Conservation (phyloP, 345 rosid species). For the Turnera subulata region DNA sequence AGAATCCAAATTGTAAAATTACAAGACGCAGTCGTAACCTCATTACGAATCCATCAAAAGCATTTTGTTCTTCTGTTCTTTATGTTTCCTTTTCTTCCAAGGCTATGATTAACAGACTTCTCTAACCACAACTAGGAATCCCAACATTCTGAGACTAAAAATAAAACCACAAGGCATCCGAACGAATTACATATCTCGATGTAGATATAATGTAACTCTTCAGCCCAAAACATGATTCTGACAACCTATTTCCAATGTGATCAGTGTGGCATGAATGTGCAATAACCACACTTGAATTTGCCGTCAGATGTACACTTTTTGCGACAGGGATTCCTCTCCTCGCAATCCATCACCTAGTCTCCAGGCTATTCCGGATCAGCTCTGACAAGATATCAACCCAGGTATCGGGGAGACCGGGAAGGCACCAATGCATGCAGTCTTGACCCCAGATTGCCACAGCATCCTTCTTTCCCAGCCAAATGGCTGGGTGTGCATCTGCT, state of each 20-base stretch:
- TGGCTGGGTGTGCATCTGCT: conserved; percentile 95
- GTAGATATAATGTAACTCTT: too few relatives aligned
- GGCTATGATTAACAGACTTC: too few relatives aligned
- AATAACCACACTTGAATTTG: neutral
- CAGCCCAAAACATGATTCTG: neutral
- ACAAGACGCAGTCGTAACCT: too few relatives aligned
- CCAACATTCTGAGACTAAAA: too few relatives aligned
- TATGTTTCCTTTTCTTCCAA: too few relatives aligned
- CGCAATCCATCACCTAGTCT: conserved; percentile 23
- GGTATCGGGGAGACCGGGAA: conserved; percentile 90
- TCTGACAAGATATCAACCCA: conserved; percentile 83
- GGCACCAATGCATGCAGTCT: conserved; percentile 99
- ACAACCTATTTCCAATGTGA: neutral
- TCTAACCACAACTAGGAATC: too few relatives aligned
- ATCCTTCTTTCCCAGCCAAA: conserved; percentile 89
- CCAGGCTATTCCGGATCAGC: conserved; percentile 31
- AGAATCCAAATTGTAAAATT: too few relatives aligned
- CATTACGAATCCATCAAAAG: too few relatives aligned
- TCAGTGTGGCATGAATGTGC: neutral
- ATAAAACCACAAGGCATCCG: too few relatives aligned
- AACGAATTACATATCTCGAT: neutral
- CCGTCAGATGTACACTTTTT: neutral
- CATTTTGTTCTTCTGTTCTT: too few relatives aligned
- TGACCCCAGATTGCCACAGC: conserved; percentile 91
- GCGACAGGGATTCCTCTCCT: neutral